Percentiles rank a stretch among this genome's conserved stretches.
Evolutionary conservation across 169 alveolate species (phyloP).

Genomic region (Eimeria tenella): DNA sequence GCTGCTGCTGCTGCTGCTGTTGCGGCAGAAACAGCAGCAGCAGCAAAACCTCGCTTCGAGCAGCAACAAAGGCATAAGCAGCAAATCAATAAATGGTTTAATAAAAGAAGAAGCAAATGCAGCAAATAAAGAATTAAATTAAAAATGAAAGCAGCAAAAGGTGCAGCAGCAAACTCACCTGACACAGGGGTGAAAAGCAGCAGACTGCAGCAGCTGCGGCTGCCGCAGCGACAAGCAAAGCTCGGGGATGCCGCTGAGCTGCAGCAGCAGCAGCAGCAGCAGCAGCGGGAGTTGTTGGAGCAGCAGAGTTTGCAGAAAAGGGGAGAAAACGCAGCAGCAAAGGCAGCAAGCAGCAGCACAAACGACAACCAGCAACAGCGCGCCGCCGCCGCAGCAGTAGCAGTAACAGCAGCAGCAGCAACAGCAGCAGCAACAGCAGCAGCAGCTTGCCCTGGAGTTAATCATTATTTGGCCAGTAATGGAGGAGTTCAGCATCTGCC

Average conservation of each 20-base stretch:
- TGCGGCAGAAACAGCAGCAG: neutral
- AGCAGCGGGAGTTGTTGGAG: neutral
- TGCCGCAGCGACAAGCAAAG: conserved; percentile 17
- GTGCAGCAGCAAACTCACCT: no score
- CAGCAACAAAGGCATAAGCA: no score
- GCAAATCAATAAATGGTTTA: no score
- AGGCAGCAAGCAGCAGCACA: neutral
- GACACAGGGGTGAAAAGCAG: conserved; percentile 62
- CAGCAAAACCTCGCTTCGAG: no score
- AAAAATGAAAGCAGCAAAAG: no score
- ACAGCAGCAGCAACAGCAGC: no score
- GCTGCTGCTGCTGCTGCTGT: no score
- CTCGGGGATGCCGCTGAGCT: conserved; percentile 69
- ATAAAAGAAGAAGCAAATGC: neutral
- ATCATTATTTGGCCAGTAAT: conserved; percentile 14
- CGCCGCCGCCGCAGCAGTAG: no score
- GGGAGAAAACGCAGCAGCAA: neutral
- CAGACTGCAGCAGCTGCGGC: conserved; percentile 23
- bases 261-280: neutral
- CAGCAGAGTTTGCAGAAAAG: conserved; percentile 3
- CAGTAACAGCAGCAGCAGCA: no score
- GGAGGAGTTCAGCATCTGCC: conserved; percentile 56
- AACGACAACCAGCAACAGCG: no score
- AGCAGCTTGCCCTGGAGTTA: neutral
- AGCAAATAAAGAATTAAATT: neutral